Percentiles rank a stretch among this genome's conserved stretches.
These are phyloP conservation scores for Cyanidiococcus yangmingshanensis DNA, from an alignment of 23 red algal species.

Conservation along the genomic window DNA sequence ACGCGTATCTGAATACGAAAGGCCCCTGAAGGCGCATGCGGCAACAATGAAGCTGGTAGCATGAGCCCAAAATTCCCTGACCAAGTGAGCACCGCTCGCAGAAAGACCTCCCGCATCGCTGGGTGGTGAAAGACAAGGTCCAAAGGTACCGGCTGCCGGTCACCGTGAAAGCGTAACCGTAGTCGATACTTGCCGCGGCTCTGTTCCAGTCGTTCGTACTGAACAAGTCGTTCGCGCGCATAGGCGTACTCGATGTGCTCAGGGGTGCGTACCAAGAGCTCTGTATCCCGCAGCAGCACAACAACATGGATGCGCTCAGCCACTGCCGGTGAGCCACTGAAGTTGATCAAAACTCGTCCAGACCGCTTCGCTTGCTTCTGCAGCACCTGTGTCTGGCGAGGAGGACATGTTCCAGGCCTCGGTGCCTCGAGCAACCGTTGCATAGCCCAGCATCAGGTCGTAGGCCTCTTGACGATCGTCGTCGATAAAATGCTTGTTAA, in stretches of 20 bases:
- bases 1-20: slow-evolving; percentile 10
- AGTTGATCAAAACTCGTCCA: background rate
- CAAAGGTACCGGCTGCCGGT: slow-evolving; percentile 7
- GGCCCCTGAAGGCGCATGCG: slow-evolving; percentile 10
- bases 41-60: background rate
- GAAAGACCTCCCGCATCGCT: slow-evolving; percentile 20
- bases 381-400: background rate
- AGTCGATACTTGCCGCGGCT: background rate
- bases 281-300: background rate
- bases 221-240: background rate
- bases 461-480: slow-evolving; percentile 89
- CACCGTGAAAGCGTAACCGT: background rate
- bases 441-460: slow-evolving; percentile 73
- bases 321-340: slow-evolving; percentile 2
- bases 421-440: slow-evolving; percentile 17
- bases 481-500: slow-evolving; percentile 99
- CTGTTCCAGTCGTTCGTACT: background rate
- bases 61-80: background rate
- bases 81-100: slow-evolving; percentile 24
- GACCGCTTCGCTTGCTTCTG: background rate
- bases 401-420: background rate
- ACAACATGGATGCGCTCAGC: slow-evolving; percentile 15
- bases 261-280: background rate
- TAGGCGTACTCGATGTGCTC: slow-evolving; percentile 18
- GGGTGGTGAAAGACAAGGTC: slow-evolving; percentile 9